Evolutionary conservation across 352 stramenopile species (phyloP).

Genomic region (Thalassiosira livingstoniorum): DNA sequence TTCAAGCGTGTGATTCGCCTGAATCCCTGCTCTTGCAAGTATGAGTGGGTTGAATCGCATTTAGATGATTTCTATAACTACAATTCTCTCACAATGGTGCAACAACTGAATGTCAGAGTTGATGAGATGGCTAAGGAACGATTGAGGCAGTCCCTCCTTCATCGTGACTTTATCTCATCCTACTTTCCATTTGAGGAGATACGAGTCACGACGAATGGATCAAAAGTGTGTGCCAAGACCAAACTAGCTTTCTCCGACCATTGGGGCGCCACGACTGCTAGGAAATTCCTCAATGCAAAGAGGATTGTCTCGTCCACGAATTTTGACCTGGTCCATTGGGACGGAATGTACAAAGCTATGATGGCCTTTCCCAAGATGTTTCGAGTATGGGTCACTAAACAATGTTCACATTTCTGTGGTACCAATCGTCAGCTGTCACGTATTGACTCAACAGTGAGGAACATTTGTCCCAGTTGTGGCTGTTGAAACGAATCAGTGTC

Average conservation of each 20-base stretch:
- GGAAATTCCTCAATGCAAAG: neutral
- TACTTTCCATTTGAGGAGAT: conserved; percentile 32
- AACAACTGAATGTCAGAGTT: conserved; percentile 17
- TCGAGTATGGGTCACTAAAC: conserved; percentile 16
- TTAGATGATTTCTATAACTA: neutral
- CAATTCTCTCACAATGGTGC: neutral
- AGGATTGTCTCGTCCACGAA: neutral
- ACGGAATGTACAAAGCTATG: neutral
- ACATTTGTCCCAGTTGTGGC: conserved; percentile 3
- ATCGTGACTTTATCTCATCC: neutral
- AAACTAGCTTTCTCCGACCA: neutral
- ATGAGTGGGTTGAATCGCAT: conserved; percentile 16
- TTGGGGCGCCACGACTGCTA: conserved; percentile 5
- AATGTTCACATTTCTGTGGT: too few relatives aligned
- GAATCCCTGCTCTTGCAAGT: neutral
- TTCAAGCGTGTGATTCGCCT: neutral
- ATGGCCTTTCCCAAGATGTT: conserved; percentile 11
- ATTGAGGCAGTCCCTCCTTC: neutral
- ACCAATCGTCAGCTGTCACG: too few relatives aligned
- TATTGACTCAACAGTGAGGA: neutral
- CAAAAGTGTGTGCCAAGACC: conserved; percentile 10
- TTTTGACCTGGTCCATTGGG: conserved; percentile 33
- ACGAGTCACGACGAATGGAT: neutral
- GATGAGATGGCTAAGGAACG: conserved; percentile 18
- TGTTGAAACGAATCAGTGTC: neutral